These are phyloP conservation scores for Vitis hybrid DNA, from an alignment of 177 flowering plant species.

Conservation along the genomic window DNA sequence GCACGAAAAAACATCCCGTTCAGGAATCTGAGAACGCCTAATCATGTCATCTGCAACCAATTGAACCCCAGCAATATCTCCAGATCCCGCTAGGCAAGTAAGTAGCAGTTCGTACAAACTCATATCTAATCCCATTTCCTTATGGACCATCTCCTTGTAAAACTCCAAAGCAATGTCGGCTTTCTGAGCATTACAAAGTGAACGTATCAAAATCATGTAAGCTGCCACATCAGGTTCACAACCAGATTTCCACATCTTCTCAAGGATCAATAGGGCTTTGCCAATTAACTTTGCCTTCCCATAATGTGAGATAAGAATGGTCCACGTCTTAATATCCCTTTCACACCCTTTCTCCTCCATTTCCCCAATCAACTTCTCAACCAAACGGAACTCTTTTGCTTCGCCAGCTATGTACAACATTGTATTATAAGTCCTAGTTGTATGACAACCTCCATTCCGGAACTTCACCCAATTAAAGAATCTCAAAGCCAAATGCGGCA, in stretches of 20 bases:
- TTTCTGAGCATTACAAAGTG: conserved; percentile 49
- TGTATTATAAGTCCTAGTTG: conserved; percentile 59
- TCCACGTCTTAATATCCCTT: conserved; percentile 75
- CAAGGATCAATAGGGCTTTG: conserved; percentile 56
- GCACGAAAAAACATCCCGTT: conserved; percentile 36
- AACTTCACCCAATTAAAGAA: conserved; percentile 72
- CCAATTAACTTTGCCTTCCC: conserved; percentile 62
- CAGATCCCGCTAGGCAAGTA: conserved; percentile 52
- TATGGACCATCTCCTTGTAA: conserved; percentile 68
- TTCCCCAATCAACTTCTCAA: conserved; percentile 52
- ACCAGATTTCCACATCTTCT: conserved; percentile 60
- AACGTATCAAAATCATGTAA: conserved; percentile 42
- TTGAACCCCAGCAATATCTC: conserved; percentile 46
- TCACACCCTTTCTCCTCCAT: conserved; percentile 55
- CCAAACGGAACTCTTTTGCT: conserved; percentile 52
- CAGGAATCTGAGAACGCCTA: conserved; percentile 40
- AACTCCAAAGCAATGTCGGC: conserved; percentile 74
- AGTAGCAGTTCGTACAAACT: conserved; percentile 44
- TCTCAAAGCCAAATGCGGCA: conserved; percentile 60
- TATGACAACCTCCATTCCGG: conserved; percentile 47
- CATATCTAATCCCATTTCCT: conserved; percentile 39
- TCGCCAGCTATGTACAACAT: conserved; percentile 75
- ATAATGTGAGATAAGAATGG: conserved; percentile 54
- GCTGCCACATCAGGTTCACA: conserved; percentile 58
- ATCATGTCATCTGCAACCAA: conserved; percentile 68